phyloP scores from a whole-genome alignment of 768 basidiomycete species.

The Arthromyces matolae region DNA sequence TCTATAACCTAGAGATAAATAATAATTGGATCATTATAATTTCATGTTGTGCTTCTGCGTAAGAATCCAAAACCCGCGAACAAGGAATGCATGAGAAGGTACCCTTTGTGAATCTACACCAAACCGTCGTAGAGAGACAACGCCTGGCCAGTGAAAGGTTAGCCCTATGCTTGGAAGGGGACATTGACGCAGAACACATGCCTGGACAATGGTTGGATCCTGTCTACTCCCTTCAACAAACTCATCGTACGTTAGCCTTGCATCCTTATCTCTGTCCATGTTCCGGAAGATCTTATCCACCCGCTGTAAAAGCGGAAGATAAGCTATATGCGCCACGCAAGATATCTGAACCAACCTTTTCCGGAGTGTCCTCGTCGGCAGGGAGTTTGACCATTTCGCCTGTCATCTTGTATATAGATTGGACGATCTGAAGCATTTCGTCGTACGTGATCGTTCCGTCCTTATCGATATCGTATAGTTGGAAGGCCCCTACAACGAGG shows the following conservation, averaged over 20 bases:
- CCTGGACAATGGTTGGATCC: slow-evolving; percentile 99
- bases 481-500: slow-evolving; percentile 87
- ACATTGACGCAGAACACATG: slow-evolving; percentile 22
- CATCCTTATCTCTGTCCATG: slow-evolving; percentile 96
- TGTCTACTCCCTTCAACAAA: slow-evolving; percentile 98
- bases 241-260: slow-evolving; percentile 90
- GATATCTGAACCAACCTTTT: slow-evolving; percentile 62
- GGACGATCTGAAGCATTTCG: slow-evolving; percentile 98
- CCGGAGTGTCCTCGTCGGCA: slow-evolving; percentile 98
- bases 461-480: slow-evolving; percentile 97
- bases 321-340: slow-evolving; percentile 4
- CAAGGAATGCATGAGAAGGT: too few relatives aligned
- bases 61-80: too few relatives aligned
- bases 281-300: slow-evolving; percentile 98
- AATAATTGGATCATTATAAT: too few relatives aligned
- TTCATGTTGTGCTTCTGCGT: too few relatives aligned
- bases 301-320: slow-evolving; percentile 48
- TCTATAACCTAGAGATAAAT: too few relatives aligned
- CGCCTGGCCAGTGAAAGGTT: slow-evolving; percentile 49
- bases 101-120: too few relatives aligned
- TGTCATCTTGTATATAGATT: slow-evolving; percentile 99
- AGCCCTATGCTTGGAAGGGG: neutral
- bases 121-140: slow-evolving; percentile 93
- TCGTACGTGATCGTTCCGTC: slow-evolving; percentile 98
- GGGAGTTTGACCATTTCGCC: slow-evolving; percentile 99